Percentiles rank a stretch among this genome's conserved stretches.
Evolutionary conservation across 306 rosid genomes (phyloP).

Genomic region (Acacia acuminata): DNA sequence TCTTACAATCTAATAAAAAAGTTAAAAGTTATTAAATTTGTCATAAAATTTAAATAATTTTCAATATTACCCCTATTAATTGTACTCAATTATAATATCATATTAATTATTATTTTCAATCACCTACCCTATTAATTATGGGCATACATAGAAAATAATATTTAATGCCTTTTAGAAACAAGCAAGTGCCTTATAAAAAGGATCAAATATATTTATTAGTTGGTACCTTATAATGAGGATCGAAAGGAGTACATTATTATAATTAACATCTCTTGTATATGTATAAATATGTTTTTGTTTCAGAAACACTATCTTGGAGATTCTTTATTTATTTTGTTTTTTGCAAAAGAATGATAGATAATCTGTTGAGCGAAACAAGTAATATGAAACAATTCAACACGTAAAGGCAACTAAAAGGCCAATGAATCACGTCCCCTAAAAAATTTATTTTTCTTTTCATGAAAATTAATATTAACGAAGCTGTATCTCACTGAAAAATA

Average conservation of each 20-base stretch:
- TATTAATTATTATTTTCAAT: too few relatives aligned
- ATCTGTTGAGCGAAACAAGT: constrained; percentile 22
- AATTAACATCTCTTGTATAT: not conserved
- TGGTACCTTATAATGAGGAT: too few relatives aligned
- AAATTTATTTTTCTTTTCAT: not conserved
- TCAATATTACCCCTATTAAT: too few relatives aligned
- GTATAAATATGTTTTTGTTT: constrained; percentile 24
- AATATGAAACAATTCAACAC: constrained; percentile 45
- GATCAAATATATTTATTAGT: too few relatives aligned
- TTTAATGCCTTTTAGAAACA: too few relatives aligned
- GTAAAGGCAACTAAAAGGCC: constrained; percentile 38
- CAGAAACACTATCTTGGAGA: constrained; percentile 16
- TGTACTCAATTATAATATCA: too few relatives aligned
- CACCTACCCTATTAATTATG: too few relatives aligned
- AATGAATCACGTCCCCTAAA: constrained; percentile 14
- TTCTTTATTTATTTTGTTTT: not conserved
- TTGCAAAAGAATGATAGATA: not conserved
- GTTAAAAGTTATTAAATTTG: too few relatives aligned
- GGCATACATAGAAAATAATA: too few relatives aligned
- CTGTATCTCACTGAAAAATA: constrained; percentile 36
- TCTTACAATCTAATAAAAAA: too few relatives aligned
- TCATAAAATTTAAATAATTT: too few relatives aligned
- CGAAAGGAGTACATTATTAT: not conserved
- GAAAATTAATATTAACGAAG: constrained; percentile 11
- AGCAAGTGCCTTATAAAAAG: too few relatives aligned